Base-by-base conservation (phyloP, 2,329 filamentous ascomycete genomes). In the Diaporthe eres region DNA sequence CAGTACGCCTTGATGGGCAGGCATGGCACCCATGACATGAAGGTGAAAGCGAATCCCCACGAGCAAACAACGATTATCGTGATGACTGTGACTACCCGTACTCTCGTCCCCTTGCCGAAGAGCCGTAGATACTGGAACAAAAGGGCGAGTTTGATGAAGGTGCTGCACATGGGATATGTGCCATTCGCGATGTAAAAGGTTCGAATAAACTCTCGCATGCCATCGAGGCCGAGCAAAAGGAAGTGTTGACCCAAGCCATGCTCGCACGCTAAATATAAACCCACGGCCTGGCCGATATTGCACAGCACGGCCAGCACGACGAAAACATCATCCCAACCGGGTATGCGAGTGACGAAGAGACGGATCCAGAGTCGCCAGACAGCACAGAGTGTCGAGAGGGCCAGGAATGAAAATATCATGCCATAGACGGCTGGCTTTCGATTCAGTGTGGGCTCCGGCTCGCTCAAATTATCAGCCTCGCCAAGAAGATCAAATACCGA, bases 11-110 rank as follows among this genome's bases (percentile, higher is more conserved):
- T 77, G 1, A 84, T 76, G 2, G 82, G 82, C 31, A 81, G 5
- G 22, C 82, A 84, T 1, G 83, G 83, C 0, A 83, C 71, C 80
- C 80, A 83, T n/a, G 82, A 80, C 25, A 84, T 71, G 31, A 82
- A 78, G 9, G 79, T 80, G 61, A 82, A 84, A 1, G 78, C 78
- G 37, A 80, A 15, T 0, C 82, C 82, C 82, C 82, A 84, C 1
- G 81, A 76, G 1, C 79, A 80, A 1, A 81, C 82, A 61, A 83
- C 78, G 9, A 78, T 61, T 60, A 81, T 80, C 31, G 81, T 67
- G 22, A 75, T 34, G 19, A 81, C 39, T 13, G 79, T 78, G n/a
- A 82, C 22, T 39, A 61, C 44, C 0, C 71, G 75, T 2, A 77
- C 71, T 10, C 71, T 78, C 15, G 77, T 63, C 22, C 74, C 73